Base-by-base conservation (phyloP, 2,329 filamentous ascomycete genomes). In the Hypoxylon sp. region DNA sequence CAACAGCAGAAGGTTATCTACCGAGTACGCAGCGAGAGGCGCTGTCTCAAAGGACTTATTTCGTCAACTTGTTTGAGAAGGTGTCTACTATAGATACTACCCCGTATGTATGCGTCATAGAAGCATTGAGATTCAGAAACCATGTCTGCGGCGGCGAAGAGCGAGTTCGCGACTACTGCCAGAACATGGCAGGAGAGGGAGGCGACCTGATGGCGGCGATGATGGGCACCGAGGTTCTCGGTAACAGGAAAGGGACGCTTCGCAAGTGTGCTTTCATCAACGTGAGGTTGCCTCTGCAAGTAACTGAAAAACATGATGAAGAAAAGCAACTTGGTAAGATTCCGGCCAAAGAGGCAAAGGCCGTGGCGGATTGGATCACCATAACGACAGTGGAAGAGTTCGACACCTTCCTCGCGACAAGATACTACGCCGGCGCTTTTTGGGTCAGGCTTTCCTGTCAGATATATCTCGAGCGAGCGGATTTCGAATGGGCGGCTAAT, bases 1-100 rank as follows among this genome's bases (percentile, higher is more conserved):
- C 91, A 1, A 93, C 91, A 0, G 90, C 88, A 3, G 87, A 89
- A 75, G 88, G 89, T 1, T 92, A 88, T 73, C 71, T 82, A 6
- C 81, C 88, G 0, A 68, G 68, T n/a, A 54, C 64, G 3, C 57
- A 63, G 3, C 65, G 69, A 7, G 54, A 61, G n/a, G 6, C 26
- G 4, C 26, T 68, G 44, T 49, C 64, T 13, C 47, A 62, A 11
- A 84, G 85, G 47, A 81, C 82, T 10, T 78, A 81, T 15, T 93
- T 90, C 68, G 81, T 87, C 20, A 76, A 76, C 11, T 83, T 89
- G 44, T 93, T 93, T 72, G 83, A 89, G 66, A 89, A 86, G 63
- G 83, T 88, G 4, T 89, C 87, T 7, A 92, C 90, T 0, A 79
- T 85, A 20, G 90, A 93, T 72, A 85, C 84, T 59, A 81, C 84